Percentiles rank a stretch among this genome's conserved stretches.
Evolutionary conservation across 1,284 basidiomycete genomes (phyloP).

Genomic region (Heterobasidion annosum): DNA sequence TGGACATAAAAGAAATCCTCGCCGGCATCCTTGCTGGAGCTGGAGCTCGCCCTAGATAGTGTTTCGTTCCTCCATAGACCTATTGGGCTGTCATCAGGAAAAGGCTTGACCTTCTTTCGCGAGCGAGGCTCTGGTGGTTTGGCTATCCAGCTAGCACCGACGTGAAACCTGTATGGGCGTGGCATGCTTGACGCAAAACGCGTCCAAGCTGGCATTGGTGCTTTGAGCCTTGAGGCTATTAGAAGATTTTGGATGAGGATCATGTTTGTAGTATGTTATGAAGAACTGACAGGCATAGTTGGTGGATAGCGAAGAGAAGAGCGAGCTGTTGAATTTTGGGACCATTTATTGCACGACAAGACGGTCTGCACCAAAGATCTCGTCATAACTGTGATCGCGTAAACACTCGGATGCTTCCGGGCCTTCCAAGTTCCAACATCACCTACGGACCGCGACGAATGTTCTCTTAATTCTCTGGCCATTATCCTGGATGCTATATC

Average conservation of each 20-base stretch:
- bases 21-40: conserved; percentile 40
- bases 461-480: too few relatives aligned
- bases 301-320: not conserved
- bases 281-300: not conserved
- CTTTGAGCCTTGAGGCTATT: not conserved
- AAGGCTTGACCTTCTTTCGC: conserved; percentile 35
- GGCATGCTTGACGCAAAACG: conserved; percentile 19
- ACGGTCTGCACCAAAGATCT: not conserved
- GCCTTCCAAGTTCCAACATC: not conserved
- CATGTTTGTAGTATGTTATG: not conserved
- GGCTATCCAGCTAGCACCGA: conserved; percentile 73
- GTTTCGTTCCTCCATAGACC: conserved; percentile 65
- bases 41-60: conserved; percentile 35
- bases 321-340: not conserved
- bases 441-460: too few relatives aligned
- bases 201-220: not conserved
- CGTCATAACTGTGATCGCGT: not conserved
- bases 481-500: too few relatives aligned
- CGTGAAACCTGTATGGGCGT: conserved; percentile 58
- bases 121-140: conserved; percentile 47
- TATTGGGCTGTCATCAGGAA: conserved; percentile 54
- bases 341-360: not conserved
- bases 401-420: not conserved
- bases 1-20: conserved; percentile 80
- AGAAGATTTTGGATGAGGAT: conserved; percentile 7